Evolutionary conservation across 108 stramenopile genomes (phyloP), one percentile per base, ranked within the genome.

Genomic region (Discostella stelligeroides): DNA sequence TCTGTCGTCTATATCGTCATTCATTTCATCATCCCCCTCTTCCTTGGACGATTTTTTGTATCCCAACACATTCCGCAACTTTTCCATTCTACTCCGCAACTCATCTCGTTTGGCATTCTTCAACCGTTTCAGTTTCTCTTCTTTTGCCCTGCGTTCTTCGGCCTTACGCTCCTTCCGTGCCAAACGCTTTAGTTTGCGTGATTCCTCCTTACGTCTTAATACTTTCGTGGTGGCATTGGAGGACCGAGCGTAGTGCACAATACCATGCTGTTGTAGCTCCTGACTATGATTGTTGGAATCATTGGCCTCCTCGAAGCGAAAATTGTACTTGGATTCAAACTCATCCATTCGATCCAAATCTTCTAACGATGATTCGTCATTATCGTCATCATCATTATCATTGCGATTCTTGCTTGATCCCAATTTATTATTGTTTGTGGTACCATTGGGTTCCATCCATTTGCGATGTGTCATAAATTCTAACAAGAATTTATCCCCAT

Each of bases 241-340:
- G 50, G 63, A 60, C 27, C 96, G 90, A 24, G 94, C 89, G 70
- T 95, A 97, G 42, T 84, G 85, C 20, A 90, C 76, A 15, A 94
- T 82, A 17, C 86, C 86, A 29, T 86, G 74, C 8, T 72, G 59
- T 13, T 89, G 89, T 18, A 91, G 91, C 39, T 87, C 88, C 55
- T 53, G 15, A 18, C 60, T 70, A 17, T 13, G 24, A 18, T 37
- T 66, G 34, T 65, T 60, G 38, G 84, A 72, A 50, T 72, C 79
- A 15, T 82, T 80, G 18, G 91, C 94, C 84, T 99, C 95, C 82
- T 99, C 99, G 76, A 98, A 98, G 20, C 99, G 92, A 71, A 99
- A 99, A 69, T 99, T 99, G 89, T 98, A 99, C 69, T 96, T 90
- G 61, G 90, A 85, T 86, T 99, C 99, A 80, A 96, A 99, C 18